Conservation (phyloP, 345 rosid genomes). For the Barbarea vulgaris region DNA sequence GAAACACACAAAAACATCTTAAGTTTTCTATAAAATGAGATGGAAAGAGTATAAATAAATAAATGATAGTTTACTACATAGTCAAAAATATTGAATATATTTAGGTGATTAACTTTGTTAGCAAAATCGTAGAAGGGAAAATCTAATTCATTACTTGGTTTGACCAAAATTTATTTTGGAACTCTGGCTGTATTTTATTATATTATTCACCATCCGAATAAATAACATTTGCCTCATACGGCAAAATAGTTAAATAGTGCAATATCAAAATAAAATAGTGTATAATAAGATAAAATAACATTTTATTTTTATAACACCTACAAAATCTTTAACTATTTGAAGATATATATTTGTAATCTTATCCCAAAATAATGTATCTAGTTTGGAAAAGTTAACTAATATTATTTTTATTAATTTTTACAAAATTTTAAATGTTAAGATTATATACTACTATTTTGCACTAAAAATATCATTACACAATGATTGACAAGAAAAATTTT, state of each 20-base stretch:
- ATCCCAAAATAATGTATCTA: not conserved
- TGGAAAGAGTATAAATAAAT: not conserved
- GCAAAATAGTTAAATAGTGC: no score
- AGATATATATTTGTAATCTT: not conserved
- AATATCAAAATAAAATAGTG: not conserved
- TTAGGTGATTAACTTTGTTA: no score
- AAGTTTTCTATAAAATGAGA: no score
- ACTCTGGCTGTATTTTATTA: not conserved
- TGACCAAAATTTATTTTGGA: no score
- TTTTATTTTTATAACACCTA: not conserved
- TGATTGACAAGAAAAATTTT: not conserved
- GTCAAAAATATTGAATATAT: not conserved
- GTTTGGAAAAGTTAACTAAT: not conserved
- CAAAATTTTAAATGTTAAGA: not conserved
- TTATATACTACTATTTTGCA: no score
- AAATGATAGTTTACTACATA: not conserved
- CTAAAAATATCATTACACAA: no score
- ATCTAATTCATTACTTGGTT: no score
- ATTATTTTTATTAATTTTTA: not conserved
- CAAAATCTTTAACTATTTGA: not conserved
- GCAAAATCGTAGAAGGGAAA: no score
- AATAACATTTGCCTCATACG: no score
- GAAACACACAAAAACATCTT: no score
- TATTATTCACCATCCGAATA: not conserved
- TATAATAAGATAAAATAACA: not conserved